Base-by-base conservation (phyloP, 371 early-diverging fungal genomes). In the Syncephalastrum monosporum region DNA sequence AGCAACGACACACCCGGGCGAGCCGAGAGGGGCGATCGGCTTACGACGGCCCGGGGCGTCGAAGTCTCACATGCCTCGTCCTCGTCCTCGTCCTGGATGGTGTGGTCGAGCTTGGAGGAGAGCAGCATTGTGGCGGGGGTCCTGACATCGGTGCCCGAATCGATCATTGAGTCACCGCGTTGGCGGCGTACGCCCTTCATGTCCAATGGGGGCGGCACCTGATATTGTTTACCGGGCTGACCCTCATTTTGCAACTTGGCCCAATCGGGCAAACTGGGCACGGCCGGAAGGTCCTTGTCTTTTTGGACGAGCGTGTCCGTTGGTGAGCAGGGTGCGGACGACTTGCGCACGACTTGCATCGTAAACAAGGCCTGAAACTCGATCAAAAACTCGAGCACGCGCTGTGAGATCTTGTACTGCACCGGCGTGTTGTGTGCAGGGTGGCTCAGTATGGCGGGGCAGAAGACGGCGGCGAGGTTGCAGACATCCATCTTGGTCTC, bases 381-480 rank as follows among this genome's bases (percentile, higher is more conserved):
- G 43, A 85, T 82, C 16, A 85, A 54, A 50, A 83, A 83, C 41
- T 76, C 78, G 1, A 86, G 59, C 15, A 84, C 84, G n/a, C 66
- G 63, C 16, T 83, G 82, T 6, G 82, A 81, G 24, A 75, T 69
- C 52, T 79, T 82, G 57, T 84, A 85, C 46, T 82, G 77, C 19
- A 75, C 79, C 5, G 82, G 82, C 15, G 73, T 74, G 64, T 81
- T 68, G 47, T 82, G 79, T 10, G 74, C 71, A 13, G 83, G 82
- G 29, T 79, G 75, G 1, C 79, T 68, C 4, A 85, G 58, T n/a
- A 85, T 79, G 14, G 82, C 81, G 1, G 85, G 84, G 21, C 82
- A 76, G 59, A 87, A 87, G 10, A 87, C 80, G 14, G 81, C 73
- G 1, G 86, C 82, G 15, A 87, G 55, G 50, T 84, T 85, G 29